Evolutionary conservation across 768 basidiomycete species (phyloP), one percentile per base, ranked within the genome.

Genomic region (Crassisporium funariophilum): DNA sequence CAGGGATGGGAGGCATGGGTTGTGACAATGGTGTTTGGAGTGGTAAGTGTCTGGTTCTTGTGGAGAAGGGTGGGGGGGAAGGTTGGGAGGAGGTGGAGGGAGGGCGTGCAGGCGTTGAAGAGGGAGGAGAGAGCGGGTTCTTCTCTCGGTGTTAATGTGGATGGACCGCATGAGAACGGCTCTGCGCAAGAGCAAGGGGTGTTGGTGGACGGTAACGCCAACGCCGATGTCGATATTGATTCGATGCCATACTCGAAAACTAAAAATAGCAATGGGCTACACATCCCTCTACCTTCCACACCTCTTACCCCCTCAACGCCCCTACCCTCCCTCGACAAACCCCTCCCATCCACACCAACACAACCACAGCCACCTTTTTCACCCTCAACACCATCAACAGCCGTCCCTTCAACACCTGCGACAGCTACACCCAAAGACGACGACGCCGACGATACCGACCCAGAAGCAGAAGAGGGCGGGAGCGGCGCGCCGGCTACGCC

Each of bases 21-120:
- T n/a, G 78, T 77, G 11, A 79, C 78, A 31, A 78, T 80, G 75
- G 72, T 80, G 29, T 59, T 78, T 25, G 79, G 78, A 8, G 65
- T 69, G 9, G 58, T 61, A 35, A 78, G 80, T 48, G 75, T 79
- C 16, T 71, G 66, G 66, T 61, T 72, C 36, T 52, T 62, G n/a
- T 38, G 36, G 36, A 38, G 19, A 21, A n/a, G 21, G 15, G 36
- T 21, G 24, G 13, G 19, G 27, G 37, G 44, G 34, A 17, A 16
- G n/a, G 5, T 35, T 17, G 27, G 35, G 36, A 50, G 33, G 38
- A 44, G 37, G 33, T 31, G 38, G 39, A 43, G 11, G 22, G 45
- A 23, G 45, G 10, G 7, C 11, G 17, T 20, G 34, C 35, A 1
- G 37, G 23, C 13, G 41, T 45, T 42, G 42, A 50, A n/a, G 13